phyloP scores from a whole-genome alignment of 2,329 filamentous ascomycete genomes.

The Aspergillus fructus region DNA sequence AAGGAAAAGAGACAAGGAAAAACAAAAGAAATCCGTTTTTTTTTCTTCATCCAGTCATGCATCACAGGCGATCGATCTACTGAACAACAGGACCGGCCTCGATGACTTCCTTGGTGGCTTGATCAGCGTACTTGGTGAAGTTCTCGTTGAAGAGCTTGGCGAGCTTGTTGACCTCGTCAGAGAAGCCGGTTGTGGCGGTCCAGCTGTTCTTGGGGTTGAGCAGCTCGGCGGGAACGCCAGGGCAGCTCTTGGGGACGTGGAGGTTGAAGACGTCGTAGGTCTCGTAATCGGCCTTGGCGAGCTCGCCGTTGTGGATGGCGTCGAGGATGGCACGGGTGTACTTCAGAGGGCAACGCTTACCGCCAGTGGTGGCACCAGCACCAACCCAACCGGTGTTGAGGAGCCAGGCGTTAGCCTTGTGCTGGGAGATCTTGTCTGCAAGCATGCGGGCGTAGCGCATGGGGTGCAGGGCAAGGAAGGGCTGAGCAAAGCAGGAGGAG shows the following conservation, averaged over 20 bases:
- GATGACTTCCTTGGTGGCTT: slow-evolving; percentile 78
- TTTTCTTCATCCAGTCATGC: slow-evolving; percentile 1
- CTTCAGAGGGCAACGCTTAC: slow-evolving; percentile 96
- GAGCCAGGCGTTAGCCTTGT: slow-evolving; percentile 96
- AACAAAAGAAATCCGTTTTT: neutral
- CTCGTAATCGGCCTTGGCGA: slow-evolving; percentile 91
- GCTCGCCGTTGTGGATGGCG: slow-evolving; percentile 94
- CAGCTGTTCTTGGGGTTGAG: slow-evolving; percentile 94
- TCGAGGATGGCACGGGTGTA: slow-evolving; percentile 98
- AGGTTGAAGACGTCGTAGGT: slow-evolving; percentile 97
- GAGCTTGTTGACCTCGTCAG: slow-evolving; percentile 84
- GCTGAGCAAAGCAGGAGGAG: slow-evolving; percentile 98
- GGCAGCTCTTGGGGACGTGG: slow-evolving; percentile 87
- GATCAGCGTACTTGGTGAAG: slow-evolving; percentile 90
- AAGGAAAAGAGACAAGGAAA: slow-evolving; percentile 6
- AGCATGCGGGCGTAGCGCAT: slow-evolving; percentile 99
- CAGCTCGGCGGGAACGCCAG: slow-evolving; percentile 83
- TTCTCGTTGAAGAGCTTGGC: slow-evolving; percentile 90
- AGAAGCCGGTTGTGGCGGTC: slow-evolving; percentile 81
- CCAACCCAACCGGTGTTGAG: slow-evolving; percentile 98
- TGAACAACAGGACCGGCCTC: slow-evolving; percentile 45
- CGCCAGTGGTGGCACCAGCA: slow-evolving; percentile 83
- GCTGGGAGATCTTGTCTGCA: slow-evolving; percentile 92
- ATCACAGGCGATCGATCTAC: neutral
- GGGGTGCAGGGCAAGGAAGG: slow-evolving; percentile 96